Conservation (phyloP, 306 rosid genomes). For the Pachyrhizus erosus region DNA sequence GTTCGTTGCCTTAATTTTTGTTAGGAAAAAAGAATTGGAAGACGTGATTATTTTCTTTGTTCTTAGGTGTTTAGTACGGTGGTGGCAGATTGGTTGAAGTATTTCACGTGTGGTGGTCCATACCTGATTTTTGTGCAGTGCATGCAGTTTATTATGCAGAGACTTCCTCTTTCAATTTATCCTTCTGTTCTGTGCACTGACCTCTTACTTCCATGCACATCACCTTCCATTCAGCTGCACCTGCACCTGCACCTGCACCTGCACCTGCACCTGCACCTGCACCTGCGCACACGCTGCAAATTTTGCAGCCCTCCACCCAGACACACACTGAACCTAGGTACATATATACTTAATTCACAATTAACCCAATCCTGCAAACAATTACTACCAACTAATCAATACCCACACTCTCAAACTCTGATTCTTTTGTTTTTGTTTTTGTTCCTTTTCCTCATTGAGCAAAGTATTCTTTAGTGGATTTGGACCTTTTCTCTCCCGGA, state of each 20-base stretch:
- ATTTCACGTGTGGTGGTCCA: constrained; percentile 53
- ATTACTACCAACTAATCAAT: neutral
- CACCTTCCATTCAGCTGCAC: too few species aligned
- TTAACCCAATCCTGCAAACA: neutral
- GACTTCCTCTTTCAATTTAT: neutral
- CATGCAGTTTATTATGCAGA: neutral
- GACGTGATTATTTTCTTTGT: neutral
- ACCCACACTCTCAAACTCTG: neutral
- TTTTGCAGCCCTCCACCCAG: neutral
- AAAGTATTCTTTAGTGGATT: neutral
- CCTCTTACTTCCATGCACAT: neutral
- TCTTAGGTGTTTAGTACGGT: neutral
- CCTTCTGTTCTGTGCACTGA: neutral
- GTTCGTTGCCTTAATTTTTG: too few species aligned
- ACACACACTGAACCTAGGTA: neutral
- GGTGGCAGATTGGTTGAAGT: neutral
- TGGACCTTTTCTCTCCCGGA: too few species aligned
- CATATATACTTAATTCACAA: neutral
- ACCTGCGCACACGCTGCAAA: neutral
- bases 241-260: too few species aligned
- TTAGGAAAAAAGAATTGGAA: too few species aligned
- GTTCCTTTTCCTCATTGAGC: neutral
- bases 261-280: neutral
- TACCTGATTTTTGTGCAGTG: neutral
- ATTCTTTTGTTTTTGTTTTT: neutral